Evolutionary conservation across 495 filamentous ascomycete genomes (phyloP), one percentile per base, ranked within the genome.

Genomic region (Penicillium crystallinum): DNA sequence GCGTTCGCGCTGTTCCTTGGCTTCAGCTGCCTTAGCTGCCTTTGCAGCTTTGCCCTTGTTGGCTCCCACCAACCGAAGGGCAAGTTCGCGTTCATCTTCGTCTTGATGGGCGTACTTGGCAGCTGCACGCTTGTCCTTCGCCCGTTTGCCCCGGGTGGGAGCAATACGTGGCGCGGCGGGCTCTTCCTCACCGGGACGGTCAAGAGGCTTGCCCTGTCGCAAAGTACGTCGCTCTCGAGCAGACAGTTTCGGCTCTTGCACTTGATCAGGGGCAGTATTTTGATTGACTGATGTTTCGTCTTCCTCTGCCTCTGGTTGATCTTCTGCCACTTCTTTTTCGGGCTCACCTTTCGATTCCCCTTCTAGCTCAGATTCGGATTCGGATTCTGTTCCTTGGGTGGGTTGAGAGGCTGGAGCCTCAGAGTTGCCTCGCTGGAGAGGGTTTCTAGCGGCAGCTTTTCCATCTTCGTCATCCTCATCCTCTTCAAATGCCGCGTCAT

Each of bases 71-170:
- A 97, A 76, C 14, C 81, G 79, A 63, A 96, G 83, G 48, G 91
- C 90, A 1, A 91, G 77, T 30, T 78, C 81, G 35, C 91, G 88
- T 56, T 98, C 93, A 62, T 93, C 91, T 15, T 95, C 91, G 61
- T 96, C 91, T 77, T 98, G 93, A 59, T 95, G 77, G 29, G 89
- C 90, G 67, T 98, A 98, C 70, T 97, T 97, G 40, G 79, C 70
- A 22, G 90, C 89, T 0, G 88, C 81, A 62, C 95, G 96, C 74
- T 93, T 96, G 39, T 82, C 81, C 64, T 96, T 98, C 38, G 76
- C 79, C 49, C 81, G 83, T 68, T 95, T 92, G 33, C 91, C 93
- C 22, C 92, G 89, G 34, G 87, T 82, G 29, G 68, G 68, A 30
- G 66, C 64, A 50, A 55, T 57, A 6, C 57, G 57, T n/a, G 61